Evolutionary conservation across 345 rosid species (phyloP), one percentile per base, ranked within the genome.

Genomic region (Citrus inodora): DNA sequence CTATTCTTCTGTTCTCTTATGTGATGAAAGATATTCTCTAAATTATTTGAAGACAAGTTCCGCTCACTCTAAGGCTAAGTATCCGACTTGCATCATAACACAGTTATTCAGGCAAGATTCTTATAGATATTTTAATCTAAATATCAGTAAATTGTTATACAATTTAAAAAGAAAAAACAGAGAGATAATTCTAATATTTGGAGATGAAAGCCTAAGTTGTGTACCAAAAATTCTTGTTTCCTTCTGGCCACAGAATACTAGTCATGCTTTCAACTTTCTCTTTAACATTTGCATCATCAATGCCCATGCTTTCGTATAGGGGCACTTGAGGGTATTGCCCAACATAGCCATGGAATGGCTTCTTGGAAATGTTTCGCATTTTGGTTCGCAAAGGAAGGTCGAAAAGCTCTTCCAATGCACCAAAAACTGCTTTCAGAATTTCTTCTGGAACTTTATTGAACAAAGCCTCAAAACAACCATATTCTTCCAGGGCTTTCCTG

Each of bases 381-480:
- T 92, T 90, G 70, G 84, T 87, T 33, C 85, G 77, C 63, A 89
- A 76, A 3, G 97, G 92, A 8, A 89, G 87, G 74, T 84, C 73
- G 70, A 92, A 92, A 77, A 89, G 89, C 78, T 87, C 93, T 67
- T 85, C 78, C 33, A 89, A 42, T 7, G 82, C 78, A 14, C 28
- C 70, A n/a, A 89, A 83, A 35, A 87, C 38, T 1, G 80, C 78
- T 65, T 82, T 80, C 11, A 84, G 71, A 22, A 79, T 76, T 40
- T 87, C 91, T 10, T 65, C 0, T 1, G 94, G 85, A 73, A 81
- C 77, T 66, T 25, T 81, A 65, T 87, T 59, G 58, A 86, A 88
- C 67, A 71, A 75, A 0, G 92, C 97, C 80, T 92, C 94, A 33
- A 92, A 92, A 75, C 90, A 89, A 24, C 97, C 94, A 28, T 84